These are phyloP conservation scores for Beta lomatogona DNA, from an alignment of 179 eudicot species.

Conservation along the genomic window DNA sequence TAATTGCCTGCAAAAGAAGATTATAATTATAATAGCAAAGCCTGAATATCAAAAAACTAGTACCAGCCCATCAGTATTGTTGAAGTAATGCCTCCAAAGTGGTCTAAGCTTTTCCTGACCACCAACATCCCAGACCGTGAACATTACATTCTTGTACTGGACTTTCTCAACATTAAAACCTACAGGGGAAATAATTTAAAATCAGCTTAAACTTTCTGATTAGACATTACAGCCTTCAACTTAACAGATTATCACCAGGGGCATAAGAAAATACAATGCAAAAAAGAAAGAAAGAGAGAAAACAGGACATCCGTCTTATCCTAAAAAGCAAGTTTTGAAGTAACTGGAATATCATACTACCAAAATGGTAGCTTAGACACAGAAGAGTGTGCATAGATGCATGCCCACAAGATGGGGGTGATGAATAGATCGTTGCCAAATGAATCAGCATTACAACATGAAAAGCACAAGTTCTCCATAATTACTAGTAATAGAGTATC, in stretches of 20 bases:
- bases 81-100: conserved; percentile 99
- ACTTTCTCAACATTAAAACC: conserved; percentile 99
- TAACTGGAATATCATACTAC: background rate
- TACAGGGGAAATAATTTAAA: conserved; percentile 29
- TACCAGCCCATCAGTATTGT: conserved; percentile 98
- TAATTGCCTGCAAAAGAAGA: background rate
- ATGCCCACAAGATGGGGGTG: background rate
- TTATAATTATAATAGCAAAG: background rate
- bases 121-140: conserved; percentile 99
- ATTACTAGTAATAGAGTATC: background rate
- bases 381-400: background rate
- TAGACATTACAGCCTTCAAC: background rate
- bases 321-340: background rate
- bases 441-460: no score
- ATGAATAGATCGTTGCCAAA: no score
- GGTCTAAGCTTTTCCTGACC: conserved; percentile 98
- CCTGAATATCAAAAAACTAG: background rate
- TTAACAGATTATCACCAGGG: background rate
- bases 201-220: conserved; percentile 16
- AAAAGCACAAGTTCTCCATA: background rate
- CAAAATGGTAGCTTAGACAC: background rate
- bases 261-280: background rate
- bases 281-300: no score
- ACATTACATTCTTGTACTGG: conserved; percentile 96
- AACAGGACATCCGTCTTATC: no score